Percentiles rank a stretch among this genome's conserved stretches.
Conservation (phyloP, 2,329 filamentous ascomycete species). For the Rugonectria rugulosa region DNA sequence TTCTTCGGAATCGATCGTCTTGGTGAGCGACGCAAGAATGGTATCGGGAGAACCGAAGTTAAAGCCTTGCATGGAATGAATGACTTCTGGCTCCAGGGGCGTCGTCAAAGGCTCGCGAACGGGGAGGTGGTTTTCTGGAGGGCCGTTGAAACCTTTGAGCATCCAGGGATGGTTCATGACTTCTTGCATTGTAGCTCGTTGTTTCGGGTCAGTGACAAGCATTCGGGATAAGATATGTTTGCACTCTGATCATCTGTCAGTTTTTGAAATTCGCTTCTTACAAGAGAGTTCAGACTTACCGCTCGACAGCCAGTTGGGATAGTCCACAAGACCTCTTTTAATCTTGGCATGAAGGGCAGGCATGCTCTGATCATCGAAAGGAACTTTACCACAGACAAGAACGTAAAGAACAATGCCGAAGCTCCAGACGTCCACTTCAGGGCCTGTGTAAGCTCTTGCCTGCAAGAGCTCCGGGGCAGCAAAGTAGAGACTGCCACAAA, state of each 20-base stretch:
- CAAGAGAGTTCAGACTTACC: slow-evolving; percentile 63
- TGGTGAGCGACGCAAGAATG: slow-evolving; percentile 82
- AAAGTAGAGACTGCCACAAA: slow-evolving; percentile 97
- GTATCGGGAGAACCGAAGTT: slow-evolving; percentile 90
- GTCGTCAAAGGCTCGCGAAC: slow-evolving; percentile 83
- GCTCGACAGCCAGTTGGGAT: slow-evolving; percentile 88
- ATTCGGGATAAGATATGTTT: slow-evolving; percentile 91
- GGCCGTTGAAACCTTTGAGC: slow-evolving; percentile 84
- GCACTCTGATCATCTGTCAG: slow-evolving; percentile 70
- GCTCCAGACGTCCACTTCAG: slow-evolving; percentile 98
- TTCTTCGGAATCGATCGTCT: slow-evolving; percentile 90
- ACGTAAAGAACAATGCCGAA: slow-evolving; percentile 99
- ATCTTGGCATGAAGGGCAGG: slow-evolving; percentile 98
- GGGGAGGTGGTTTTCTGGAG: slow-evolving; percentile 90
- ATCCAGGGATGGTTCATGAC: slow-evolving; percentile 98
- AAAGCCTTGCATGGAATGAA: slow-evolving; percentile 96
- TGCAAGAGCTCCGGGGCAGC: slow-evolving; percentile 94
- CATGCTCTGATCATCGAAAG: slow-evolving; percentile 99
- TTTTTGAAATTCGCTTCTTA: not conserved
- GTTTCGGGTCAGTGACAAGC: slow-evolving; percentile 91
- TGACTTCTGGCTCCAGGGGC: slow-evolving; percentile 82
- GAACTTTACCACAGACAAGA: slow-evolving; percentile 95
- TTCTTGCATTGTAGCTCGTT: slow-evolving; percentile 85
- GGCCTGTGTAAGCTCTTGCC: slow-evolving; percentile 91
- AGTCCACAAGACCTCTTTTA: slow-evolving; percentile 95